Evolutionary conservation across 768 basidiomycete species (phyloP), one percentile per base, ranked within the genome.

Genomic region (Artomyces pyxidatus): DNA sequence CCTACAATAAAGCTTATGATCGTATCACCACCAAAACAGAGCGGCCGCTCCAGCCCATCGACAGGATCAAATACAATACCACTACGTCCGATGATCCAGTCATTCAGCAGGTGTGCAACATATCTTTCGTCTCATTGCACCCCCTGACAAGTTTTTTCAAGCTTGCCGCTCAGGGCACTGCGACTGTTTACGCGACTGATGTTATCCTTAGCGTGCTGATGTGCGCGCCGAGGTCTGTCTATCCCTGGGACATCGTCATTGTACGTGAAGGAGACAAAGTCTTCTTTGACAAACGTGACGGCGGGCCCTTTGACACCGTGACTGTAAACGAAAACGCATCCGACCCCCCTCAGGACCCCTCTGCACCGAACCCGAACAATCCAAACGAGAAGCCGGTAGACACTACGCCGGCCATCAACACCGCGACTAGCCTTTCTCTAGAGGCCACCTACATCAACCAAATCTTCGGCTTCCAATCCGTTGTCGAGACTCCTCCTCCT

Each of bases 381-480:
- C 82, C 83, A 1, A 61, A 65, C n/a, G 86, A 87, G 59, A 88
- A 84, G 58, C 56, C 66, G 5, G 79, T 78, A 21, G 93, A 94
- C 57, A 70, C 75, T 1, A 35, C 32, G n/a, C 85, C 89, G 6
- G 80, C 87, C 4, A 92, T 97, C 67, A 99, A 99, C 69, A 81
- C 90, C 5, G 89, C 93, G 1, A 89, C 89, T 4, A 92, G 90
- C 1, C 75, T 99, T 23, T 94, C 95, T 0, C 77, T 98, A 28
- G 96, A 99, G 68, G 96, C 96, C 5, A 98, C 94, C 23, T 98
- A 94, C 69, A 91, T 99, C 73, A 98, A 98, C 72, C 91, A 95
- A 63, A 97, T 97, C 68, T 99, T 97, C 60, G 84, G 87, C 22
- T 96, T 95, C 78, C 96, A 99, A 68, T 85, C 89, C 38, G 95